phyloP scores from a whole-genome alignment of 2,329 filamentous ascomycete species.

The Fusarium nisikadoi region DNA sequence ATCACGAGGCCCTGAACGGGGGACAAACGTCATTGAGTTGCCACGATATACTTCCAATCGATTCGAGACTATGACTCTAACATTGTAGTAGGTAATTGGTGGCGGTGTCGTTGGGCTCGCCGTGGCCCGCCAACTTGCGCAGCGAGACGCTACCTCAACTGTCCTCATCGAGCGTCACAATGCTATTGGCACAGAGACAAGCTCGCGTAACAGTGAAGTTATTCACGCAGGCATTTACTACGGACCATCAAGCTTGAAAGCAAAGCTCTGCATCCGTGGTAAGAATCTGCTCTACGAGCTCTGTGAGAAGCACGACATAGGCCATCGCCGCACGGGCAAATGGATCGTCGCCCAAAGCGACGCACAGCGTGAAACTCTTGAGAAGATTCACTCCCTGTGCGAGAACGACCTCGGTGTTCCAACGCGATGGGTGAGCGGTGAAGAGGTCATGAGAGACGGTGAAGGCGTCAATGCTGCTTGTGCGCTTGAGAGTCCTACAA shows the following conservation, averaged over 20 bases:
- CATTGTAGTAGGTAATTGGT: conserved; percentile 61
- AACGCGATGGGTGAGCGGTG: conserved; percentile 72
- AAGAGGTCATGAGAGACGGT: conserved; percentile 73
- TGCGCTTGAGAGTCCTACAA: conserved; percentile 80
- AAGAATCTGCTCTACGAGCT: conserved; percentile 81
- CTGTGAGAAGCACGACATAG: conserved; percentile 74
- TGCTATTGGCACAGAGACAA: conserved; percentile 84
- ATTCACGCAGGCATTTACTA: conserved; percentile 98
- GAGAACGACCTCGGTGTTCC: conserved; percentile 65
- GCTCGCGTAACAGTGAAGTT: conserved; percentile 91
- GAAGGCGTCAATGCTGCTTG: conserved; percentile 78
- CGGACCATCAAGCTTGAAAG: conserved; percentile 79
- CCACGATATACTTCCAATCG: background rate
- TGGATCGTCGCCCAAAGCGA: conserved; percentile 93
- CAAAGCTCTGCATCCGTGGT: conserved; percentile 81
- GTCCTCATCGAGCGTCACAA: conserved; percentile 84
- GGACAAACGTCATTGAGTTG: background rate
- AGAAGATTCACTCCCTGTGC: conserved; percentile 62
- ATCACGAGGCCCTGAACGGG: conserved; percentile 7
- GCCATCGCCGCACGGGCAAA: conserved; percentile 82
- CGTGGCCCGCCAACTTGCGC: conserved; percentile 77
- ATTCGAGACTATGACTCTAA: background rate
- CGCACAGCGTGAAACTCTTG: conserved; percentile 72
- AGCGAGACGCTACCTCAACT: conserved; percentile 69
- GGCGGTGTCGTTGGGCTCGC: conserved; percentile 81